These are phyloP conservation scores for Ustilago hordei DNA, from an alignment of 1,284 basidiomycete genomes.

Conservation along the genomic window DNA sequence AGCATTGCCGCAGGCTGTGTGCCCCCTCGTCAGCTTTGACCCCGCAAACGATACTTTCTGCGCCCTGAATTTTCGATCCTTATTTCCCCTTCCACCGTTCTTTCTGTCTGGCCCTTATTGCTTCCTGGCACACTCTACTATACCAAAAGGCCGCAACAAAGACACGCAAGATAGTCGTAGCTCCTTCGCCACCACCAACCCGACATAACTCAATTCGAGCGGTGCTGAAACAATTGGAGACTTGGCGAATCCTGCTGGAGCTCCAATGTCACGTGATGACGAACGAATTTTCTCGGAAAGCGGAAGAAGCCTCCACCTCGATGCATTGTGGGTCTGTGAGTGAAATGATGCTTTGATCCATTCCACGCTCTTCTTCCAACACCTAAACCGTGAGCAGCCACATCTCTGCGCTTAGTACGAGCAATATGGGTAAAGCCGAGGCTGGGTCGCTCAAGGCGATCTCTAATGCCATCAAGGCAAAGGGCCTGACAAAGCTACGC, in stretches of 20 bases:
- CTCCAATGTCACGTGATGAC: neutral
- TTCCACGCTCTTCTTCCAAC: neutral
- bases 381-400: neutral
- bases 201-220: too few relatives aligned
- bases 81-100: neutral
- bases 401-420: neutral
- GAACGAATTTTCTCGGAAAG: slow-evolving; percentile 4
- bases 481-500: slow-evolving; percentile 66
- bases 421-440: slow-evolving; percentile 42
- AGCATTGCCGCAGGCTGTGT: neutral
- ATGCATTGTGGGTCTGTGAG: neutral
- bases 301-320: slow-evolving; percentile 4
- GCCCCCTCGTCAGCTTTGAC: neutral
- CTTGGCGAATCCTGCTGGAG: neutral
- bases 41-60: neutral
- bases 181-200: neutral
- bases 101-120: neutral
- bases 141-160: too few relatives aligned
- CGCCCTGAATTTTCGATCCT: neutral
- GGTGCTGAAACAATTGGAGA: too few relatives aligned
- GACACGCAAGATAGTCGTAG: too few relatives aligned
- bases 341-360: neutral
- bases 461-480: slow-evolving; percentile 68
- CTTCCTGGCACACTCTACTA: neutral
- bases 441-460: slow-evolving; percentile 61